Base-by-base conservation (phyloP, 169 alveolate species). In the Cryptosporidium bovis region DNA sequence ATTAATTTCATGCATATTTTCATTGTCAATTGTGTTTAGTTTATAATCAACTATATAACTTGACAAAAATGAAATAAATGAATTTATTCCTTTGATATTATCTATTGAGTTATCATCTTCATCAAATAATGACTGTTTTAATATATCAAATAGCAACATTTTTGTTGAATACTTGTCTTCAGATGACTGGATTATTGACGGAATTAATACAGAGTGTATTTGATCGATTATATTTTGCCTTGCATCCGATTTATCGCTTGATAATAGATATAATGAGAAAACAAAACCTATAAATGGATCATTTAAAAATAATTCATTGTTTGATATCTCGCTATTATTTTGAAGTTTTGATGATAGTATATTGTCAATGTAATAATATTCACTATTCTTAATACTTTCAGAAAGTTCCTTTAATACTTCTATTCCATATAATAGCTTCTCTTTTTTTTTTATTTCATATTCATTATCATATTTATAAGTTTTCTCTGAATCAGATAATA, bases 61-160 rank as follows among this genome's bases (percentile, higher is more conserved):
- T 24, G 87, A 77, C 16, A 77, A 46, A 60, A 77, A 77, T 34
- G 87, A 77, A 60, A 77, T 77, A 24, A 77, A 77, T 27, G 87
- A 77, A 60, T 77, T 77, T 2, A 77, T 53, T 24, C 56, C 87
- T 46, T 77, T 77, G 24, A 77, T 60, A 18, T 29, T 56, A 1
- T 48, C 65, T 7, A 27, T 51, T 46, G 87, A 58, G 15, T 60
- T 40, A 1, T 66, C 82, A 18, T 66, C 36, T 16, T 13, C 18
- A 34, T 40, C 60, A 51, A 77, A 77, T 40, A 56, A 34, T 18
- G 87, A 29, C 4, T 77, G 87, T 2, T 69, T 69, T 27, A 77
- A 60, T 20, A 60, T 77, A 62, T 77, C 77, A 77, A 77, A 77
- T 15, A 77, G 50, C 16, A 77, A 24, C 64, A 77, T 77, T 60